Base-by-base conservation (phyloP, 352 stramenopile species). In the Phytophthora foliorum region DNA sequence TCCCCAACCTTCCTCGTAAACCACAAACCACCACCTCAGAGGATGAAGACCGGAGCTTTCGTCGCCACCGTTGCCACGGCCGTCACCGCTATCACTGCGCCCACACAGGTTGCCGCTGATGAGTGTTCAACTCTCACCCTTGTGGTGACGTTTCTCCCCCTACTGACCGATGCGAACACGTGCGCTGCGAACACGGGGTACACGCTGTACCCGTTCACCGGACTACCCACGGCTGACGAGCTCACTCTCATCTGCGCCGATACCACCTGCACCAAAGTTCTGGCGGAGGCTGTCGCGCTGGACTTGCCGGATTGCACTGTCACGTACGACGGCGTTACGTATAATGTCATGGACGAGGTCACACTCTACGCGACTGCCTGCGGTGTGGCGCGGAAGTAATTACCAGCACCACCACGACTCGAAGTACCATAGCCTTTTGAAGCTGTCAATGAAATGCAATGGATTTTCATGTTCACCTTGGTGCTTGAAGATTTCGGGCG, bases 241-340 rank as follows among this genome's bases (percentile, higher is more conserved):
- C 45, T 78, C 24, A 57, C 44, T 3, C 45, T 63, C 25, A 68
- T 73, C 54, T 78, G 66, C 24, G 67, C 65, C 17, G 64, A 69
- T 25, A 60, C 57, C 17, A 63, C 67, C 17, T 79, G 72, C 57
- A 69, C 67, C 17, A 67, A 56, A 21, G 36, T 79, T 29, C 49
- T 76, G 36, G n/a, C 51, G 27, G 61, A 59, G 45, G 53, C 69
- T 38, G 52, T 45, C 11, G 67, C 56, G 27, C 39, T 75, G 9
- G 42, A 78, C 36, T 34, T 74, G 19, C 66, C 65, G 31, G 66
- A 72, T 56, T 78, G 70, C 51, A 71, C 60, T n/a, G 59, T 78
- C 46, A 57, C 56, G 21, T 74, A 71, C 65, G 17, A 75, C 34
- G 58, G 58, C 17, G 58, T 74, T 25, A 39, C 32, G n/a, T 75